Evolutionary conservation across 257 asterid species (phyloP), one percentile per base, ranked within the genome.

Genomic region (Cynanchum wilfordii): DNA sequence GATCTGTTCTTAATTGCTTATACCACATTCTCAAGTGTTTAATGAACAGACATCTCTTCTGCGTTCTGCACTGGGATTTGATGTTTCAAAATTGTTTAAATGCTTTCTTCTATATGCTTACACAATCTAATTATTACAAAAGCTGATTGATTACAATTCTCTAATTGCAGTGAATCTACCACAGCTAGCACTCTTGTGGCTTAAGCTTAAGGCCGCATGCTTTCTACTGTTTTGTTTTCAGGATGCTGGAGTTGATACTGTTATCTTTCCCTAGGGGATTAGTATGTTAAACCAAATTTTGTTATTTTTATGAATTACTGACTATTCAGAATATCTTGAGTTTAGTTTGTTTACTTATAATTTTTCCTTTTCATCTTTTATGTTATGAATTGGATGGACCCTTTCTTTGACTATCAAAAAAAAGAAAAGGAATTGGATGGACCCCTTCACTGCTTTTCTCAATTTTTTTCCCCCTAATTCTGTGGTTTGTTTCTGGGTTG

Each of bases 121-220:
- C 11, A 42, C 57, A 2, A 16, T 4, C 20, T 30, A 33, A 8
- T n/a, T 15, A 47, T 30, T 51, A n/a, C n/a, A n/a, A n/a, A n/a
- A n/a, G n/a, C n/a, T n/a, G n/a, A n/a, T n/a, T n/a, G n/a, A n/a
- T n/a, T n/a, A 22, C n/a, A 10, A 30, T 22, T 11, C 27, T 68
- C 55, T 30, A 1, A 65, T 74, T 78, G 77, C 83, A 82, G 83
- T 1, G 85, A 82, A 66, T 82, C 85, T 29, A 75, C 85, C 73
- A 82, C 82, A 3, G 85, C 85, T 64, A 82, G 83, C 75, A 82
- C 80, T 8, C 83, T 82, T 29, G 85, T 82, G 70, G 83, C 83
- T 19, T 90, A 77, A 65, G 52, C 16, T n/a, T 3, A 5, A 40
- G 4, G 33, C 22, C 65, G 36, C 27, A 36, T 40, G 10, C 8